These are phyloP conservation scores for Neoboletus magnificus DNA, from an alignment of 768 basidiomycete species.

Conservation along the genomic window DNA sequence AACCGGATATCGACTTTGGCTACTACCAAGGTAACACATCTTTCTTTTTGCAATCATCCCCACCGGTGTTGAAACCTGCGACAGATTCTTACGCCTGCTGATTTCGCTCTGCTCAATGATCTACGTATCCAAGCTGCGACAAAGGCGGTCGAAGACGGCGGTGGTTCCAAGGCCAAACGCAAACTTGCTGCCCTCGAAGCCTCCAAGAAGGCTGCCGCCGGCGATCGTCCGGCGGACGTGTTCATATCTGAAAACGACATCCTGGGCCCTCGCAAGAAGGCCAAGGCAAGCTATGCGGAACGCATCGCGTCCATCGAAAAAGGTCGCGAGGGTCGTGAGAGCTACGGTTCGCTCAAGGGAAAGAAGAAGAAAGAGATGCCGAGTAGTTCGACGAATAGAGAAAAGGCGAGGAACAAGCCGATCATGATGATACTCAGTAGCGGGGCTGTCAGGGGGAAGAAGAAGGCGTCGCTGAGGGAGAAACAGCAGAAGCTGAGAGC, in stretches of 20 bases:
- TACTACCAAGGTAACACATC: constrained; percentile 63
- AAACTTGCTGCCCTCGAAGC: constrained; percentile 83
- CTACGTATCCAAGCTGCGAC: constrained; percentile 77
- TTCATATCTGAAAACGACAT: constrained; percentile 92
- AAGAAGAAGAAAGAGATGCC: constrained; percentile 81
- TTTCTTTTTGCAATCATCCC: not conserved
- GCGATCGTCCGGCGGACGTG: constrained; percentile 38
- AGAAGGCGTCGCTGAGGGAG: constrained; percentile 75
- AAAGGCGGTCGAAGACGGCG: constrained; percentile 64
- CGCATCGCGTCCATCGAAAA: constrained; percentile 89
- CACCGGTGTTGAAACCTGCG: not conserved
- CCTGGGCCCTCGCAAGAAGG: constrained; percentile 89
- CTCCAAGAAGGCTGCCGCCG: constrained; percentile 53
- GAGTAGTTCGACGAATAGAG: constrained; percentile 87
- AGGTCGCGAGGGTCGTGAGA: constrained; percentile 92
- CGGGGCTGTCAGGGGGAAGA: constrained; percentile 73
- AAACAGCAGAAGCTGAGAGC: constrained; percentile 77
- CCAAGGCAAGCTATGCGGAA: constrained; percentile 90
- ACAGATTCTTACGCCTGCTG: constrained; percentile 95
- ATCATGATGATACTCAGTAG: constrained; percentile 91
- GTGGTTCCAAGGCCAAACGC: constrained; percentile 78
- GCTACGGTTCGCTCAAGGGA: constrained; percentile 87
- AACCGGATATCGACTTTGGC: constrained; percentile 63
- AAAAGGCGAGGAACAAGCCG: constrained; percentile 92
- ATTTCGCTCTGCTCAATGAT: constrained; percentile 89